Evolutionary conservation across 805 yeast genomes (phyloP), one percentile per base, ranked within the genome.

Genomic region (Starmerella asiatica): DNA sequence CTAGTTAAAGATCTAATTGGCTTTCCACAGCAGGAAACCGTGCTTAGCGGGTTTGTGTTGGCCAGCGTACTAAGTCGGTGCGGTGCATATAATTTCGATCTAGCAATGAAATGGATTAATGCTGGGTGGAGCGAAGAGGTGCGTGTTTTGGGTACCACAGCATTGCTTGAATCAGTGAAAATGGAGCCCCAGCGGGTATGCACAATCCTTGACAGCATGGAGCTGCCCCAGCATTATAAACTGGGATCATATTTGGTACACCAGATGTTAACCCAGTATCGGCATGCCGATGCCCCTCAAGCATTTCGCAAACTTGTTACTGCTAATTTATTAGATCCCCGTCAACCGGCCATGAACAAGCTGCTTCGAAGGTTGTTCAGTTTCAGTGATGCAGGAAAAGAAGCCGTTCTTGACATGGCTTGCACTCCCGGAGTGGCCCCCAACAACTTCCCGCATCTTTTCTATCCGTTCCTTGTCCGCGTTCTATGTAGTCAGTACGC

Each of bases 391-490:
- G 32, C 17, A 1, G 52, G 52, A 2, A 35, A 37, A 2, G 29
- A 27, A 2, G 11, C 18, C 9, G 39, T 47, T 1, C 11, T 24
- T 7, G 20, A 14, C 11, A 11, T 23, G 26, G 7, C 9, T 11
- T 7, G 26, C 26, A 23, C 26, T 7, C n/a, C n/a, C n/a, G n/a
- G n/a, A n/a, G n/a, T n/a, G n/a, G 7, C 7, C 11, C 33, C 15
- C 11, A 21, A 21, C 28, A 7, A 8, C 3, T 43, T 35, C 20
- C 40, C 50, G 14, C 29, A 32, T 3, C 38, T 40, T 5, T 44
- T 49, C 15, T 48, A 48, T 32, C 46, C 47, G n/a, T 49, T 42
- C 26, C 7, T 49, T 18, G 43, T 48, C 3, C 36, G 42, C 12
- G 33, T 37, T 18, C 38, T 48, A 19, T 40, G 45, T 20, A 17